Evolutionary conservation across 345 rosid species (phyloP).

Genomic region (Aurinia saxatilis): DNA sequence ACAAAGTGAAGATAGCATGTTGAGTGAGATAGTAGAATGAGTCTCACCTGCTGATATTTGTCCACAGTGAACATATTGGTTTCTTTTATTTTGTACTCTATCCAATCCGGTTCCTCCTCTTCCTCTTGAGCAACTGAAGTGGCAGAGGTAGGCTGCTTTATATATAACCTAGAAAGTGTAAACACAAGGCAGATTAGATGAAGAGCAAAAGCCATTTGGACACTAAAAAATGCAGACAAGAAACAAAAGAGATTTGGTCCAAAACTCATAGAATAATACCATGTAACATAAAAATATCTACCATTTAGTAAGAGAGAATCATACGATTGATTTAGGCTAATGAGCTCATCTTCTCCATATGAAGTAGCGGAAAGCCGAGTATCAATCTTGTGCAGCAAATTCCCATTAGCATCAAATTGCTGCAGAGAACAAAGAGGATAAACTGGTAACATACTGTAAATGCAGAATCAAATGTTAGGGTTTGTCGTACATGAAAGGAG

Average conservation of each 20-base stretch:
- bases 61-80: conserved; percentile 89
- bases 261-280: no score
- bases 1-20: background rate
- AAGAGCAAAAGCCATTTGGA: no score
- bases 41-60: conserved; percentile 80
- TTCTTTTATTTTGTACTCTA: conserved; percentile 88
- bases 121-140: conserved; percentile 48
- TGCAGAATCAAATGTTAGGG: background rate
- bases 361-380: conserved; percentile 68
- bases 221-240: no score
- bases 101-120: conserved; percentile 66
- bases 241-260: no score
- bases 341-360: conserved; percentile 84
- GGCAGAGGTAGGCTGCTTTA: conserved; percentile 76
- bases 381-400: conserved; percentile 55
- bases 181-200: conserved; percentile 1
- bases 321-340: conserved; percentile 93
- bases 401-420: conserved; percentile 85
- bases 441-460: background rate
- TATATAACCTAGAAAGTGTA: conserved; percentile 50
- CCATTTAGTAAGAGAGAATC: conserved; percentile 5
- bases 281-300: no score
- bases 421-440: conserved; percentile 21
- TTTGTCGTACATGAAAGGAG: conserved; percentile 49
- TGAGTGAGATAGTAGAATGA: conserved; percentile 1